A percentile compares a stretch with the other conserved stretches of the same genome.
phyloP scores from a whole-genome alignment of 768 basidiomycete species.

The Tephrocybe sp. region DNA sequence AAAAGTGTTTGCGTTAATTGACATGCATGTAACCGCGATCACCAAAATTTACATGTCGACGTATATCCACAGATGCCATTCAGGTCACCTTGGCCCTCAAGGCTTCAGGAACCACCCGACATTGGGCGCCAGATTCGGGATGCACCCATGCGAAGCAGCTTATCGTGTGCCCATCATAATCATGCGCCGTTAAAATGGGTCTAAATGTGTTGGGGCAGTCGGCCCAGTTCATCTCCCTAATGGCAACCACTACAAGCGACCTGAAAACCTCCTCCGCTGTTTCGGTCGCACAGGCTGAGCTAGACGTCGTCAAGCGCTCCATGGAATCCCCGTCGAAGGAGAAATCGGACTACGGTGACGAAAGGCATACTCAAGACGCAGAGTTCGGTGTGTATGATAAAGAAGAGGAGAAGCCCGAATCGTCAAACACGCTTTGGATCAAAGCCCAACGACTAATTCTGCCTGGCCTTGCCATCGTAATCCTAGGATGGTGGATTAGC shows the following conservation, averaged over 20 bases:
- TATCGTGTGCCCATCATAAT: not conserved
- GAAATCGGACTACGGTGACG: constrained; percentile 15
- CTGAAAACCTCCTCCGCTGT: constrained; percentile 10
- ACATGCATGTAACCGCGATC: no score
- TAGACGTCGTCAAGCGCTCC: constrained; percentile 19
- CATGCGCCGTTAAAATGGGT: not conserved
- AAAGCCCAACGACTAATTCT: constrained; percentile 46
- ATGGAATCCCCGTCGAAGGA: constrained; percentile 22
- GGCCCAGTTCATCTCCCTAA: not conserved
- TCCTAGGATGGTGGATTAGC: constrained; percentile 87
- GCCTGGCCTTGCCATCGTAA: constrained; percentile 49
- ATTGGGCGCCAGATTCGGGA: no score
- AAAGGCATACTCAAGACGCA: constrained; percentile 5
- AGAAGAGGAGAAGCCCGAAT: constrained; percentile 8
- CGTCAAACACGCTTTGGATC: constrained; percentile 3
- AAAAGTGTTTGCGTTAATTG: no score
- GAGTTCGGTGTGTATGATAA: constrained; percentile 4
- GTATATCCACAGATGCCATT: no score
- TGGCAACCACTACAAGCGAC: constrained; percentile 9
- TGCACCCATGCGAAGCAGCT: no score
- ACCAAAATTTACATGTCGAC: no score
- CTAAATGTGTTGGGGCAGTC: not conserved
- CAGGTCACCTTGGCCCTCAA: no score
- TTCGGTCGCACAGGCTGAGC: constrained; percentile 9
- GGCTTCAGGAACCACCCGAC: no score